These are phyloP conservation scores for Teratosphaeriaceae sp. DNA, from an alignment of 2,329 filamentous ascomycete genomes.

Conservation along the genomic window DNA sequence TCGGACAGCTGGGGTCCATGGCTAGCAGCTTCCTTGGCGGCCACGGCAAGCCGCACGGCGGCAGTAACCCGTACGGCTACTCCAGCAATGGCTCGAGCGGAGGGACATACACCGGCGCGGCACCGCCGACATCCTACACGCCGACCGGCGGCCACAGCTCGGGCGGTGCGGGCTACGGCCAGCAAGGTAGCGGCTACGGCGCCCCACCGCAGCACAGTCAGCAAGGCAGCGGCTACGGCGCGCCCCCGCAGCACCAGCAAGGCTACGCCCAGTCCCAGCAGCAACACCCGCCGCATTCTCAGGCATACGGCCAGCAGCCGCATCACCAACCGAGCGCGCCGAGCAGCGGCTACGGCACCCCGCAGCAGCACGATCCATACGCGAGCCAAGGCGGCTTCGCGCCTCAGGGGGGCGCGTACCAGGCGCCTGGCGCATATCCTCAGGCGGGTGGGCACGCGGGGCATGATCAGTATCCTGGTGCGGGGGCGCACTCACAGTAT, in stretches of 20 bases:
- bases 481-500: no score
- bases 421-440: no score
- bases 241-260: slow-evolving; percentile 13
- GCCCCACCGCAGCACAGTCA: slow-evolving; percentile 5
- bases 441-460: no score
- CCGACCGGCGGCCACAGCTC: slow-evolving; percentile 16
- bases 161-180: slow-evolving; percentile 7
- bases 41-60: slow-evolving; percentile 24
- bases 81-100: slow-evolving; percentile 23
- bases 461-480: no score
- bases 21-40: slow-evolving; percentile 26
- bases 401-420: no score
- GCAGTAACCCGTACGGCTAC: slow-evolving; percentile 30
- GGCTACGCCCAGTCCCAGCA: slow-evolving; percentile 10
- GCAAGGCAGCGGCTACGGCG: slow-evolving; percentile 5
- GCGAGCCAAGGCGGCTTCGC: no score
- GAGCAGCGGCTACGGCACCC: no score
- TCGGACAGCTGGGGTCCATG: slow-evolving; percentile 22
- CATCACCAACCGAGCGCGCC: no score
- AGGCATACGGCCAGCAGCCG: no score
- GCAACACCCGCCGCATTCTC: no score
- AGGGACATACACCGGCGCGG: slow-evolving; percentile 31
- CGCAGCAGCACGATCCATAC: no score
- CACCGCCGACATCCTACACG: slow-evolving; percentile 31
- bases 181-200: slow-evolving; percentile 17